These are phyloP conservation scores for Pezicula radicicola DNA, from an alignment of 2,329 filamentous ascomycete genomes.

Conservation along the genomic window DNA sequence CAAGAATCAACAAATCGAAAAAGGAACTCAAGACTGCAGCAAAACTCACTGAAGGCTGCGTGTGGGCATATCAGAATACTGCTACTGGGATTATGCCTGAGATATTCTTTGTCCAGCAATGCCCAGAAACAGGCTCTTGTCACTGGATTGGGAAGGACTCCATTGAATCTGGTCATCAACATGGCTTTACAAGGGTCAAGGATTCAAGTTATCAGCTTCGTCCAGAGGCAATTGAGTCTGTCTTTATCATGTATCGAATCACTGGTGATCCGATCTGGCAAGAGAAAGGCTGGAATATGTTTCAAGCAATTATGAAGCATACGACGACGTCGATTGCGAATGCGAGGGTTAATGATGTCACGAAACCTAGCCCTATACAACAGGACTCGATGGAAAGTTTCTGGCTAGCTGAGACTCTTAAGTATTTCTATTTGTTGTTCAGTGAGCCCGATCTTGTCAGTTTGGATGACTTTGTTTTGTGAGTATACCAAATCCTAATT, in stretches of 20 bases:
- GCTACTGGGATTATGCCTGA: constrained; percentile 59
- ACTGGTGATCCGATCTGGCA: constrained; percentile 24
- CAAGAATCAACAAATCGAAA: constrained; percentile 40
- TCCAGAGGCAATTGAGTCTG: constrained; percentile 63
- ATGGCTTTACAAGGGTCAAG: constrained; percentile 8
- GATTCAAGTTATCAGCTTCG: constrained; percentile 44
- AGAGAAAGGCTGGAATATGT: constrained; percentile 44
- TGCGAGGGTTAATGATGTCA: constrained; percentile 37
- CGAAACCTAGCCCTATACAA: constrained; percentile 12
- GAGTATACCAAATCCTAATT: neutral
- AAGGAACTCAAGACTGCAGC: constrained; percentile 44
- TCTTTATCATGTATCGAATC: constrained; percentile 53
- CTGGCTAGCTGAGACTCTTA: constrained; percentile 61
- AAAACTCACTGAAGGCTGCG: constrained; percentile 51
- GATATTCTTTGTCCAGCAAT: constrained; percentile 41
- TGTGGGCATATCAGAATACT: constrained; percentile 54
- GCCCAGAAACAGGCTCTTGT: constrained; percentile 21
- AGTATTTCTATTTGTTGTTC: constrained; percentile 55
- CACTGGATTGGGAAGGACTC: neutral
- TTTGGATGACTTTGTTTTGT: constrained; percentile 56
- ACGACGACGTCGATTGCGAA: constrained; percentile 38
- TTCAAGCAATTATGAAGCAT: constrained; percentile 36
- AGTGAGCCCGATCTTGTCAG: constrained; percentile 46
- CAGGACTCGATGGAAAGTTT: constrained; percentile 56
- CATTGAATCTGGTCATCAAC: constrained; percentile 37